Base-by-base conservation (phyloP, 1,284 basidiomycete genomes). In the Ustilago cynodontis region DNA sequence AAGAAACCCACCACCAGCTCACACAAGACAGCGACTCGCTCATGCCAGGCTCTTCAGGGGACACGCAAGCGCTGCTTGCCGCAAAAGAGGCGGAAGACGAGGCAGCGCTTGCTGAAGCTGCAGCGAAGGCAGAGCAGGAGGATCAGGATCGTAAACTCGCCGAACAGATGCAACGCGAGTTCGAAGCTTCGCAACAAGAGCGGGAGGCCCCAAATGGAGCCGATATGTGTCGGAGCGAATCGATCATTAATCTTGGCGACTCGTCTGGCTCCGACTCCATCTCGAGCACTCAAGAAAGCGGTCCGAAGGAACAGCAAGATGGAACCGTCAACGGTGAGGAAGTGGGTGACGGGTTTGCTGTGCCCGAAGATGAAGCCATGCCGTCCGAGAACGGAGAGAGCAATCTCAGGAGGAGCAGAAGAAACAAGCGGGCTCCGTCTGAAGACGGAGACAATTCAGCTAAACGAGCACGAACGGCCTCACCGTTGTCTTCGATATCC, bases 341-440 rank as follows among this genome's bases (percentile, higher is more conserved):
- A 14, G 47, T 76, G 3, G 68, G 73, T n/a, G 73, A 76, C 37
- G 68, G 73, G 0, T 76, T 76, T 35, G 61, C 28, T 5, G 73
- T 76, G 9, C 73, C 68, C 2, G 57, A 66, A 53, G 54, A 54
- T n/a, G 52, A 67, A 24, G 61, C 26, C 0, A 28, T 43, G 26
- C 22, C 35, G 13, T 16, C 41, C 6, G 53, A 56, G 51, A n/a
- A 16, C 6, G 47, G 31, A 35, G 49, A 7, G 8, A 45, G 4
- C 3, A 24, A 0, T 10, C 49, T 18, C 28, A 70, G 29, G 13
- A 22, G 52, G 29, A 37, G 20, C 37, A 49, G 18, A n/a, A 43
- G 55, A 49, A 61, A n/a, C n/a, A n/a, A 57, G 24, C 57, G 62
- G 1, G 11, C 54, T 24, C n/a, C 54, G 7, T 58, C 62, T 16